Conservation (phyloP, 2,329 filamentous ascomycete genomes). For the Pseudogymnoascus sp. region DNA sequence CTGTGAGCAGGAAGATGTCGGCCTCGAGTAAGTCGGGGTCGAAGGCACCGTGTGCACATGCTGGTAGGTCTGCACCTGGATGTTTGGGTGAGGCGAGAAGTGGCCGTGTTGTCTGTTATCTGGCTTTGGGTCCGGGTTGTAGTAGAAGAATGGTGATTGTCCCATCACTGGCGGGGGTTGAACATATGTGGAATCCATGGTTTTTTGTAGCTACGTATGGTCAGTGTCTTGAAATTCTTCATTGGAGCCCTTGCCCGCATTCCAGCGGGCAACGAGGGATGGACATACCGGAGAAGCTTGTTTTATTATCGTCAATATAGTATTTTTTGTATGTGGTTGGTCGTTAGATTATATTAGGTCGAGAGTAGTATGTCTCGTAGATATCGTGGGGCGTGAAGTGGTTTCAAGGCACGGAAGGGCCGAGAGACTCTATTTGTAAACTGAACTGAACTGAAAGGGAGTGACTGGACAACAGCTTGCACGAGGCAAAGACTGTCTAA, state of each 20-base stretch:
- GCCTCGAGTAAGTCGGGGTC: slow-evolving; percentile 56
- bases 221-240: slow-evolving; percentile 19
- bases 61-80: slow-evolving; percentile 43
- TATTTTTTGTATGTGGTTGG: not conserved
- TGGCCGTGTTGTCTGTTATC: slow-evolving; percentile 68
- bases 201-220: slow-evolving; percentile 12
- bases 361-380: slow-evolving; percentile 2
- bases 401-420: slow-evolving; percentile 13
- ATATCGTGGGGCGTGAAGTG: slow-evolving; percentile 6
- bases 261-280: slow-evolving; percentile 14
- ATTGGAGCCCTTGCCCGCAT: slow-evolving; percentile 12
- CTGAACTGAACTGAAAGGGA: slow-evolving; percentile 22
- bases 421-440: slow-evolving; percentile 8
- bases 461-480: slow-evolving; percentile 30
- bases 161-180: slow-evolving; percentile 47
- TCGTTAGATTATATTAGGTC: slow-evolving; percentile 3
- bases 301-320: slow-evolving; percentile 11
- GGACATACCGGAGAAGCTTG: slow-evolving; percentile 14
- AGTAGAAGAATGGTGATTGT: slow-evolving; percentile 79
- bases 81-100: slow-evolving; percentile 55
- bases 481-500: slow-evolving; percentile 24
- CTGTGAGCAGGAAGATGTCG: slow-evolving; percentile 57
- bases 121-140: slow-evolving; percentile 65
- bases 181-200: slow-evolving; percentile 27
- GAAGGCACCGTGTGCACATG: slow-evolving; percentile 51